These are phyloP conservation scores for Phanerodontia chrysosporium DNA, from an alignment of 768 basidiomycete genomes.

Conservation along the genomic window DNA sequence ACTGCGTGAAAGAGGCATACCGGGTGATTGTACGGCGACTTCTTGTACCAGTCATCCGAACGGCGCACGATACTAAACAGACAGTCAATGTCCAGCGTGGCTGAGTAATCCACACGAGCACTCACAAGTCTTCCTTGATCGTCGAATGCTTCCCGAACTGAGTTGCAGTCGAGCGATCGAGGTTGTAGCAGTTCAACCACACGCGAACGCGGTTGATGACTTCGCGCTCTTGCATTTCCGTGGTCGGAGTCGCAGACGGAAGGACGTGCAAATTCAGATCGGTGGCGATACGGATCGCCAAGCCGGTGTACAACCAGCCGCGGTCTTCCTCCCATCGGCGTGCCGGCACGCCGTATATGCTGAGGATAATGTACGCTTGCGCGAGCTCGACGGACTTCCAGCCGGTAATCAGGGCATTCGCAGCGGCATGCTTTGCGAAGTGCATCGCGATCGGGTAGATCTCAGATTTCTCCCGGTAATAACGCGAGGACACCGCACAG, in stretches of 20 bases:
- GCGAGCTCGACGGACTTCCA: conserved; percentile 75
- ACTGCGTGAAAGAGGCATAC: conserved; percentile 30
- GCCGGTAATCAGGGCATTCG: conserved; percentile 71
- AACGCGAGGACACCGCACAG: conserved; percentile 83
- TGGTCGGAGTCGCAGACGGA: conserved; percentile 64
- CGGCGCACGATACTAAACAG: conserved; percentile 60
- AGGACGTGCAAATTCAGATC: conserved; percentile 86
- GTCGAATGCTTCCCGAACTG: conserved; percentile 89
- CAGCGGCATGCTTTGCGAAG: conserved; percentile 79
- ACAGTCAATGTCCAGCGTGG: background rate
- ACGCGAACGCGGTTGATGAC: conserved; percentile 80
- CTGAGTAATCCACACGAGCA: conserved; percentile 1
- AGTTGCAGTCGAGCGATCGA: conserved; percentile 84
- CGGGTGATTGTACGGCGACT: conserved; percentile 54
- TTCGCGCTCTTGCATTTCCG: conserved; percentile 77
- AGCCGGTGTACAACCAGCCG: conserved; percentile 85
- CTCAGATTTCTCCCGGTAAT: conserved; percentile 77
- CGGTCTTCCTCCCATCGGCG: conserved; percentile 87
- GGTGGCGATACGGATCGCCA: conserved; percentile 86
- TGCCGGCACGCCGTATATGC: conserved; percentile 75
- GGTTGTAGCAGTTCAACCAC: conserved; percentile 88
- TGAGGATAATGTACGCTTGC: conserved; percentile 90
- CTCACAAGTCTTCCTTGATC: conserved; percentile 79
- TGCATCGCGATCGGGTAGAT: conserved; percentile 89
- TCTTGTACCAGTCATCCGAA: conserved; percentile 72